phyloP scores from a whole-genome alignment of 2,329 filamentous ascomycete species.

The Trichoderma atrobrunneum region DNA sequence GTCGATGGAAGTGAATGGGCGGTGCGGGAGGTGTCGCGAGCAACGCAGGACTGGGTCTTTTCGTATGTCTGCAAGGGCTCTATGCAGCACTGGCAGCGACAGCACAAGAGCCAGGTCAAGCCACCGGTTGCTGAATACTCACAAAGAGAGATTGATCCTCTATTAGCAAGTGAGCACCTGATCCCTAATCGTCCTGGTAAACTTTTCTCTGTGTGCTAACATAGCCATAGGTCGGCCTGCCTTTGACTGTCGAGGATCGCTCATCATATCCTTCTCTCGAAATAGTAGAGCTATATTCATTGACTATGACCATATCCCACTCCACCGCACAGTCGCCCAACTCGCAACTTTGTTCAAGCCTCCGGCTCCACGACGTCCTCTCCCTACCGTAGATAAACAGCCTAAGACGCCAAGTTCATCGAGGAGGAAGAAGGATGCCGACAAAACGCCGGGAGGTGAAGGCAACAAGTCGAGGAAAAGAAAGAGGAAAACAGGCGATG shows the following conservation, averaged over 20 bases:
- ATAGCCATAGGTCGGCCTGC: slow-evolving; percentile 49
- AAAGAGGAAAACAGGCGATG: slow-evolving; percentile 27
- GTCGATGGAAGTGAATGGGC: slow-evolving; percentile 51
- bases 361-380: slow-evolving; percentile 35
- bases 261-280: slow-evolving; percentile 50
- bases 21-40: slow-evolving; percentile 43
- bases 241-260: slow-evolving; percentile 55
- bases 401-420: slow-evolving; percentile 30
- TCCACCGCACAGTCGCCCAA: slow-evolving; percentile 56
- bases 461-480: slow-evolving; percentile 31
- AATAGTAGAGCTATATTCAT: slow-evolving; percentile 47
- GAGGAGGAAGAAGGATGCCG: slow-evolving; percentile 29
- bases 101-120: slow-evolving; percentile 42
- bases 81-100: slow-evolving; percentile 48
- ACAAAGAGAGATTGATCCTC: slow-evolving; percentile 44
- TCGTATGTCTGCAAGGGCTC: slow-evolving; percentile 55
- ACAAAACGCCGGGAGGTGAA: slow-evolving; percentile 26
- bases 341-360: slow-evolving; percentile 48
- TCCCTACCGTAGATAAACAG: slow-evolving; percentile 28
- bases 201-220: slow-evolving; percentile 6
- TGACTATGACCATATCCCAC: slow-evolving; percentile 54
- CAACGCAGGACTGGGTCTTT: slow-evolving; percentile 51
- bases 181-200: background rate
- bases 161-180: slow-evolving; percentile 41
- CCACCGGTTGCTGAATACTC: slow-evolving; percentile 49